Conservation (phyloP, 2,329 filamentous ascomycete genomes). For the Elsinoe necatrix region DNA sequence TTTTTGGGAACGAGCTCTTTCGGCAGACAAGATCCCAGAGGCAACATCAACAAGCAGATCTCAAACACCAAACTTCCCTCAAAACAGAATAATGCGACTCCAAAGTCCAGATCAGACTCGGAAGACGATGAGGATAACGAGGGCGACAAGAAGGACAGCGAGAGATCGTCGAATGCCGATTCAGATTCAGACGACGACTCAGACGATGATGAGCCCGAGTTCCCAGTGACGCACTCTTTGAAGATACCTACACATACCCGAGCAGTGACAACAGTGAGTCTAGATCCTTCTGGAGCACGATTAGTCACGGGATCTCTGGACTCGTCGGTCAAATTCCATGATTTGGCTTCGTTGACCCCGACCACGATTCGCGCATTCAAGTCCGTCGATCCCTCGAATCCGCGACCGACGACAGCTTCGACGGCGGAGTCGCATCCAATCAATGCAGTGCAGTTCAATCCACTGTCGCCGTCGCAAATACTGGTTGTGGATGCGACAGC, state of each 20-base stretch:
- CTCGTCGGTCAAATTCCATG: conserved; percentile 84
- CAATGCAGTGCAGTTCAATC: conserved; percentile 79
- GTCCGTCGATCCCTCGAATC: conserved; percentile 75
- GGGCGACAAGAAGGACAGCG: conserved; percentile 41
- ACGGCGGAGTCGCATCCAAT: conserved; percentile 78
- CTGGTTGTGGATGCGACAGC: conserved; percentile 82
- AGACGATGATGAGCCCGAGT: conserved; percentile 73
- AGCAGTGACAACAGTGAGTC: conserved; percentile 71
- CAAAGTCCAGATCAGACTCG: conserved; percentile 27
- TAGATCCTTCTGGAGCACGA: conserved; percentile 77
- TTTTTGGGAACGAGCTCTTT: conserved; percentile 77
- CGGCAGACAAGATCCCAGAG: conserved; percentile 67
- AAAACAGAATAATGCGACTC: conserved; percentile 20
- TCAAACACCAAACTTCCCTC: conserved; percentile 55
- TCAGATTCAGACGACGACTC: conserved; percentile 50
- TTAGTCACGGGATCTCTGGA: conserved; percentile 87
- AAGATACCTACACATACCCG: conserved; percentile 86
- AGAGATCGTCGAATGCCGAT: conserved; percentile 25
- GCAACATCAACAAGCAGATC: conserved; percentile 72
- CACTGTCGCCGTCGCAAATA: conserved; percentile 67
- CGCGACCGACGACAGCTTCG: conserved; percentile 56
- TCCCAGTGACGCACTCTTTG: conserved; percentile 86
- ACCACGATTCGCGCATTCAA: conserved; percentile 92
- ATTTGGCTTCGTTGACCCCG: conserved; percentile 91
- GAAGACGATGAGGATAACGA: conserved; percentile 38